Base-by-base conservation (phyloP, 208 protist genomes). In the Herpetomonas muscarum region DNA sequence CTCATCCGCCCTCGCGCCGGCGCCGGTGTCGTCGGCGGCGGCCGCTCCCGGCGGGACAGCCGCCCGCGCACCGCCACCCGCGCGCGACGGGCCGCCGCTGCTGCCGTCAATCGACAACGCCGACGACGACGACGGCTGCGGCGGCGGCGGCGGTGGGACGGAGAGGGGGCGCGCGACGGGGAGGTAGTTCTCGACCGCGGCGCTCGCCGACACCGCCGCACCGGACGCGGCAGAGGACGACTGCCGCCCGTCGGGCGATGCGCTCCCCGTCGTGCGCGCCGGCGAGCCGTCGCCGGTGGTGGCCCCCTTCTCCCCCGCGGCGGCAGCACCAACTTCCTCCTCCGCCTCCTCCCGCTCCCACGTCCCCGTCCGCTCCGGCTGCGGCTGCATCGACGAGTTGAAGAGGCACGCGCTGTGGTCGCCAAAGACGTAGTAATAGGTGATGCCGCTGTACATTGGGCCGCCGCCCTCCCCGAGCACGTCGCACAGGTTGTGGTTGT, bases 341-440 rank as follows among this genome's bases (percentile, higher is more conserved):
- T 49, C 44, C 44, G 15, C 34, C 34, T 17, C 9, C 44, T 49
- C 44, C 44, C 9, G 26, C 44, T 74, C 63, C 55, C 74, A 68
- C 21, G 59, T 61, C 51, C 81, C 75, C 36, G 65, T 50, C 19
- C 6, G 51, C 42, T 87, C 80, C 39, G 53, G 52, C 45, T 55
- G 51, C 10, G 54, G 69, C 25, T 64, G 71, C 26, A 87, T 69
- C 13, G 67, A 79, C 3, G 72, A 69, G 58, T 87, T 81, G 70
- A 70, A 87, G 32, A 87, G 61, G 31, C 69, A 53, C 19, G 73
- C 76, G 19, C 65, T 70, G 32, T 72, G 64, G 57, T 87, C 65
- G 60, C 62, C 76, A 66, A 71, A 83, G 52, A 66, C 67, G 67
- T 87, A 86, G 55, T 81, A 86, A 60, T 70, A 79, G 1, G 61